Evolutionary conservation across 371 early-diverging fungal species (phyloP).

Genomic region (Blakeslea trispora): DNA sequence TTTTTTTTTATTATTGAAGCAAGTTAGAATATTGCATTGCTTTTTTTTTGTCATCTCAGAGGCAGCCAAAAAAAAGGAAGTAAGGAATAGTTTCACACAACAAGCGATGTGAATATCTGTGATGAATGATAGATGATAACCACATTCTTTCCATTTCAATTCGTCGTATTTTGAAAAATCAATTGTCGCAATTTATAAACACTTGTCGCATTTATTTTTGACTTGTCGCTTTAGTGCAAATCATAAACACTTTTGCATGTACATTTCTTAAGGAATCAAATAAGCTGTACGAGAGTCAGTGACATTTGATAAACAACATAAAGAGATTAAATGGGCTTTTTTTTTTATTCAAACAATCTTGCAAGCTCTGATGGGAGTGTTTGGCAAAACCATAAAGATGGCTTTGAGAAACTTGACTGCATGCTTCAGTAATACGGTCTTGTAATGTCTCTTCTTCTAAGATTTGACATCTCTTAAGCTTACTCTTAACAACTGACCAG

Average conservation of each 20-base stretch:
- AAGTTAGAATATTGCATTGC: no score
- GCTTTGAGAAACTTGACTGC: background rate
- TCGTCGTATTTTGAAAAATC: background rate
- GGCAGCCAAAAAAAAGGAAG: no score
- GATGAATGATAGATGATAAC: no score
- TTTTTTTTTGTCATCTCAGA: no score
- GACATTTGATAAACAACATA: background rate
- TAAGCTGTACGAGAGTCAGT: background rate
- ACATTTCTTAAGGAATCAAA: background rate
- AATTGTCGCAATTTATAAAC: background rate
- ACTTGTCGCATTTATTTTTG: background rate
- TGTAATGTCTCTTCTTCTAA: background rate
- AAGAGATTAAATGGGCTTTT: conserved; percentile 4
- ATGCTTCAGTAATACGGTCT: background rate
- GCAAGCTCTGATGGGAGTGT: conserved; percentile 2
- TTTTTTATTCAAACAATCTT: conserved; percentile 11
- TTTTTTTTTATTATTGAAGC: no score
- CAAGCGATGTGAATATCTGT: no score
- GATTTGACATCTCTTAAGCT: background rate
- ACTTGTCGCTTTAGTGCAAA: background rate
- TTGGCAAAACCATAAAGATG: conserved; percentile 9
- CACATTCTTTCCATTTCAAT: background rate
- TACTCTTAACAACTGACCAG: background rate
- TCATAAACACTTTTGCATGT: background rate
- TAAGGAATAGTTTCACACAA: no score